Conservation (phyloP, 2,329 filamentous ascomycete species). For the Fusarium caatingaense region DNA sequence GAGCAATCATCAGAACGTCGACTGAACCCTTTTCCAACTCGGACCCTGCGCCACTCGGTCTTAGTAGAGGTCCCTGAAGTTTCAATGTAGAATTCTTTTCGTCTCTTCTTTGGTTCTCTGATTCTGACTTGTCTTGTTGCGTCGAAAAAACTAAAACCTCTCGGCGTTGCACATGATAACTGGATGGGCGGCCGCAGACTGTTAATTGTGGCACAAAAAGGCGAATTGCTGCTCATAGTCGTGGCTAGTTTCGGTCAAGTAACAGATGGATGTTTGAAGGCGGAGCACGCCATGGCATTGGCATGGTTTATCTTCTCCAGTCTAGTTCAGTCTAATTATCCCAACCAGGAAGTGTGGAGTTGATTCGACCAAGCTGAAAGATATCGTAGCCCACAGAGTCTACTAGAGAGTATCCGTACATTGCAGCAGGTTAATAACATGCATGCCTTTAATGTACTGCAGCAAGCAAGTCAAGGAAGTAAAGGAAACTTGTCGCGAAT, state of each 20-base stretch:
- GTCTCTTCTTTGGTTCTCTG: neutral
- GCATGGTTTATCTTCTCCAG: slow-evolving; percentile 16
- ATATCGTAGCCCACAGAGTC: neutral
- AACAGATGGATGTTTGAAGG: slow-evolving; percentile 11
- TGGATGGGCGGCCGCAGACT: slow-evolving; percentile 20
- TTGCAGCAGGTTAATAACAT: neutral
- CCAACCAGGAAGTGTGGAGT: slow-evolving; percentile 42
- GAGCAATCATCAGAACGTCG: slow-evolving; percentile 5
- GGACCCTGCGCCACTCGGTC: slow-evolving; percentile 28
- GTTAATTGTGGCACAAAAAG: slow-evolving; percentile 33
- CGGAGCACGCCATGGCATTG: slow-evolving; percentile 29
- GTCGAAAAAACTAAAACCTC: neutral
- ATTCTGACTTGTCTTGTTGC: neutral
- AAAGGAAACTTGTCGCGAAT: slow-evolving; percentile 19
- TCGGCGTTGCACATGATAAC: slow-evolving; percentile 30
- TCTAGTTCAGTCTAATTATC: slow-evolving; percentile 6
- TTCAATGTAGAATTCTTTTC: slow-evolving; percentile 1
- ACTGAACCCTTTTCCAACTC: slow-evolving; percentile 11
- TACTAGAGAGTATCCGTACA: neutral
- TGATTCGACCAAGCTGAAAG: slow-evolving; percentile 43
- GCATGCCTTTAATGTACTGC: neutral
- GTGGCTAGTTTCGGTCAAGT: slow-evolving; percentile 1
- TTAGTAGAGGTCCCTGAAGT: slow-evolving; percentile 29
- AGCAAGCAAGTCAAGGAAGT: slow-evolving; percentile 11
- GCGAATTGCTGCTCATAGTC: slow-evolving; percentile 28